Percentiles rank a stretch among this genome's conserved stretches.
These are phyloP conservation scores for Ophidiomyces ophidiicola DNA, from an alignment of 2,329 filamentous ascomycete species.

Conservation along the genomic window DNA sequence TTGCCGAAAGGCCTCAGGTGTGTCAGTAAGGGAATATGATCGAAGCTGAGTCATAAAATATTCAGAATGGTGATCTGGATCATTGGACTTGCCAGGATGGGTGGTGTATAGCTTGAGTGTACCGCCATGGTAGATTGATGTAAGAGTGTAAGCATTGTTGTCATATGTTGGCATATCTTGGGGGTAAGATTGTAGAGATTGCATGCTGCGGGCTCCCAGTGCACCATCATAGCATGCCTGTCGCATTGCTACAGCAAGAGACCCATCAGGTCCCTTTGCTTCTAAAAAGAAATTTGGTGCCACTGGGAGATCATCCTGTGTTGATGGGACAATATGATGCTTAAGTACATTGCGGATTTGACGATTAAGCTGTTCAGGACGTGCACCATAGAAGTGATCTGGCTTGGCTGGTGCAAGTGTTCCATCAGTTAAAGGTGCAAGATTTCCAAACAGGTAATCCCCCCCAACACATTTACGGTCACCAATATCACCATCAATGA, in stretches of 20 bases:
- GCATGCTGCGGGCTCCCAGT: conserved; percentile 29
- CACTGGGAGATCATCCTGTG: conserved; percentile 21
- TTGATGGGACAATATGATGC: conserved; percentile 23
- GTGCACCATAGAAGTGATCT: conserved; percentile 24
- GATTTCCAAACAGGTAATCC: conserved; percentile 25
- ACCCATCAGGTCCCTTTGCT: conserved; percentile 28
- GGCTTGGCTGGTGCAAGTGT: conserved; percentile 19
- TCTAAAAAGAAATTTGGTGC: conserved; percentile 36
- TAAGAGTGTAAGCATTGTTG: conserved; percentile 30
- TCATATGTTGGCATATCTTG: conserved; percentile 26
- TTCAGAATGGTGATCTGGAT: conserved; percentile 1
- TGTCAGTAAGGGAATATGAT: conserved; percentile 20
- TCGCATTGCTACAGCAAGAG: conserved; percentile 21
- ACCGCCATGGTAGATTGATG: conserved; percentile 16
- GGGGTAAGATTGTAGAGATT: conserved; percentile 29
- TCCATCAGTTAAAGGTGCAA: conserved; percentile 26
- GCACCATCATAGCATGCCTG: conserved; percentile 33
- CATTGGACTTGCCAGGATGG: background rate
- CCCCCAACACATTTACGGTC: conserved; percentile 18
- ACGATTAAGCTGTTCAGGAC: conserved; percentile 21
- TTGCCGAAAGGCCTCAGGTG: conserved; percentile 22
- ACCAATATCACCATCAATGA: conserved; percentile 13
- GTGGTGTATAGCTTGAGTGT: conserved; percentile 10
- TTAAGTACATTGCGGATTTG: conserved; percentile 19
- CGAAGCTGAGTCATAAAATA: conserved; percentile 16